A percentile compares a stretch with the other conserved stretches of the same genome.
Evolutionary conservation across 805 yeast species (phyloP).

Genomic region (Yamadazyma ubonensis): DNA sequence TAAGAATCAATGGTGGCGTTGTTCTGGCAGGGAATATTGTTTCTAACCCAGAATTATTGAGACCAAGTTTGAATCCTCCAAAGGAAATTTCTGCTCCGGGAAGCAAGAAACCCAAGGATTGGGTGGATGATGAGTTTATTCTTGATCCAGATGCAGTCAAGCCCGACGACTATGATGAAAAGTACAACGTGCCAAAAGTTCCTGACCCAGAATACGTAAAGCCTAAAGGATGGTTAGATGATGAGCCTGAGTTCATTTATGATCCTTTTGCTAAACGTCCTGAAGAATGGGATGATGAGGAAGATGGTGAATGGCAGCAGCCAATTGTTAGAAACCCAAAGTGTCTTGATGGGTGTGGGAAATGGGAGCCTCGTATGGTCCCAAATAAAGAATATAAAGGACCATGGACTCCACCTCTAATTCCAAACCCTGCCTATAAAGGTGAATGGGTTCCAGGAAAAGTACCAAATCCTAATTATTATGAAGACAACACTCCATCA

Average conservation of each 20-base stretch:
- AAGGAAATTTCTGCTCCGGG: conserved; percentile 52
- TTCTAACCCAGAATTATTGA: conserved; percentile 48
- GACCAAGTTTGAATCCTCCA: conserved; percentile 72
- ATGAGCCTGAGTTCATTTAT: conserved; percentile 51
- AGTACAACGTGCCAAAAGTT: conserved; percentile 55
- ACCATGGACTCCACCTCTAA: conserved; percentile 68
- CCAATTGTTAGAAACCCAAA: conserved; percentile 72
- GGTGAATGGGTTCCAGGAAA: conserved; percentile 75
- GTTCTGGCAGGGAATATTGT: conserved; percentile 69
- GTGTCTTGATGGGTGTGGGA: conserved; percentile 79
- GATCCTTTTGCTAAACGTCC: conserved; percentile 73
- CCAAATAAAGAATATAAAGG: conserved; percentile 74
- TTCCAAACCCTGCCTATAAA: conserved; percentile 71
- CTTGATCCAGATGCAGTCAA: conserved; percentile 61
- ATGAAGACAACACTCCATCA: conserved; percentile 56
- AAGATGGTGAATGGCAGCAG: conserved; percentile 83
- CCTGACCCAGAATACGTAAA: conserved; percentile 63
- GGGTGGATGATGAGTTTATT: conserved; percentile 72
- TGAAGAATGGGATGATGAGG: conserved; percentile 84
- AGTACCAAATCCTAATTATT: conserved; percentile 70
- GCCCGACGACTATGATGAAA: conserved; percentile 86
- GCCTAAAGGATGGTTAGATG: conserved; percentile 83
- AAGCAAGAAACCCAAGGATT: conserved; percentile 70
- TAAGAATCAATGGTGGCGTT: conserved; percentile 77
- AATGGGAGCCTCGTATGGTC: conserved; percentile 68